phyloP scores from a whole-genome alignment of 202 grass and related monocot species.

The Hordeum pubiflorum region DNA sequence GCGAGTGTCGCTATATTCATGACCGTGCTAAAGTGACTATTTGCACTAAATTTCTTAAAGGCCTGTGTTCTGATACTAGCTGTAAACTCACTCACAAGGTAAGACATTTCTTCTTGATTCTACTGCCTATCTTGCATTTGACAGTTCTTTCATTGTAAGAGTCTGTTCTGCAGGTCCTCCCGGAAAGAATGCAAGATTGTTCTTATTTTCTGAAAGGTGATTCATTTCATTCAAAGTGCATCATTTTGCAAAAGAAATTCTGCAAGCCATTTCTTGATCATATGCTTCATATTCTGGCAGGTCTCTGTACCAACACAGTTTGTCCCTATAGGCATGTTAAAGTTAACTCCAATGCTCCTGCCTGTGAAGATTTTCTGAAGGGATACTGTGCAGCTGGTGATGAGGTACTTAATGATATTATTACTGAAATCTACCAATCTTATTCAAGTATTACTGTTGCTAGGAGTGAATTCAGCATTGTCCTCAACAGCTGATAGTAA shows the following conservation, averaged over 20 bases:
- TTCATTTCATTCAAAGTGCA: conserved; percentile 19
- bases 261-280: conserved; percentile 16
- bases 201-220: conserved; percentile 85
- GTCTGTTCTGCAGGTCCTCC: conserved; percentile 59
- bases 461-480: neutral
- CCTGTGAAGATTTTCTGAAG: conserved; percentile 76
- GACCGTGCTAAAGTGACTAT: conserved; percentile 88
- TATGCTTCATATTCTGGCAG: conserved; percentile 33
- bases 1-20: conserved; percentile 75
- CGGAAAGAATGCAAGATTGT: conserved; percentile 97
- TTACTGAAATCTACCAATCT: neutral
- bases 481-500: neutral
- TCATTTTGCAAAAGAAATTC: neutral
- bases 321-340: conserved; percentile 93
- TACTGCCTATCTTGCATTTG: conserved; percentile 22
- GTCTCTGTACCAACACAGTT: conserved; percentile 64
- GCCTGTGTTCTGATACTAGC: conserved; percentile 58
- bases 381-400: conserved; percentile 87
- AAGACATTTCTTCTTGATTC: conserved; percentile 33
- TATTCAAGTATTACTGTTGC: conserved; percentile 7
- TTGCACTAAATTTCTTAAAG: conserved; percentile 93
- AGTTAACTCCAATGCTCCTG: conserved; percentile 55
- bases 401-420: conserved; percentile 60
- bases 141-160: conserved; percentile 33
- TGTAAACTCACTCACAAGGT: conserved; percentile 94